phyloP scores from a whole-genome alignment of 2,329 filamentous ascomycete genomes.

The Apiospora rasikravindrae region DNA sequence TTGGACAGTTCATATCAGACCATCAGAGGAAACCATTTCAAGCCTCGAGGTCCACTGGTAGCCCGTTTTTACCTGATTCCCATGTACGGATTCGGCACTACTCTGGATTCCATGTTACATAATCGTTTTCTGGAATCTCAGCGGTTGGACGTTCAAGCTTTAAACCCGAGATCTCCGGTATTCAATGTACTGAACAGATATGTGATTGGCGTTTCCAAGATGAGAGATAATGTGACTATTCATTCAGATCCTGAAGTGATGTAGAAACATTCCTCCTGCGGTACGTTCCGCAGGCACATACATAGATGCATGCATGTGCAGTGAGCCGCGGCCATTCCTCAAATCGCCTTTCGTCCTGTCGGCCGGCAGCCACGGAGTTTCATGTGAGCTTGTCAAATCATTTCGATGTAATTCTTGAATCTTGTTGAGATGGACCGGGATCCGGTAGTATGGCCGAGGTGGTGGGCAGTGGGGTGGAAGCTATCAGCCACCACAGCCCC shows the following conservation, averaged over 20 bases:
- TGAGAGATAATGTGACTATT: neutral
- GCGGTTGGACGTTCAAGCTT: constrained; percentile 9
- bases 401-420: neutral
- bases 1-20: constrained; percentile 13
- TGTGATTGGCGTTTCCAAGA: neutral
- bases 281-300: neutral
- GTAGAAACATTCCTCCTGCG: neutral
- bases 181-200: constrained; percentile 1
- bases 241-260: neutral
- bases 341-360: constrained; percentile 4
- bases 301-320: constrained; percentile 1
- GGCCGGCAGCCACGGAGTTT: neutral
- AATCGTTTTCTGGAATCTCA: constrained; percentile 1
- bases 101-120: neutral
- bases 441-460: constrained; percentile 1
- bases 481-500: constrained; percentile 13
- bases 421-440: neutral
- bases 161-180: neutral
- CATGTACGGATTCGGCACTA: constrained; percentile 4
- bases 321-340: neutral
- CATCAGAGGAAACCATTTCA: constrained; percentile 4
- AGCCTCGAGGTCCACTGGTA: constrained; percentile 1
- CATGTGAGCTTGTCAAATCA: neutral
- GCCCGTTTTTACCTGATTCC: constrained; percentile 8
- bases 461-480: neutral